Conservation (phyloP, 192 early-diverging fungal species). For the Backusella morwellensis region DNA sequence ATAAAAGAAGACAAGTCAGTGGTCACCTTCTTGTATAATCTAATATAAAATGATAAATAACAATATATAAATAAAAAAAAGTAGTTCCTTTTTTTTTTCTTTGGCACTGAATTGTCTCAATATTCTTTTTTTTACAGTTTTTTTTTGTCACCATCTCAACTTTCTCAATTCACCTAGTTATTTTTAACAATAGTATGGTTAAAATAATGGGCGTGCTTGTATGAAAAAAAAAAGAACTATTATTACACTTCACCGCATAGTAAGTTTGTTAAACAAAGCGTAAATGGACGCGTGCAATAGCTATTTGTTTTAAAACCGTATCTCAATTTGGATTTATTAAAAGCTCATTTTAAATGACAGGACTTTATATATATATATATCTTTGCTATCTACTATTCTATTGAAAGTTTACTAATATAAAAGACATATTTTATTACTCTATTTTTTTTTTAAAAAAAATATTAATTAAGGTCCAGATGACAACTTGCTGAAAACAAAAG, state of each 20-base stretch:
- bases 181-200: neutral
- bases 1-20: neutral
- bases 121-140: neutral
- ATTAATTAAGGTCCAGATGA: neutral
- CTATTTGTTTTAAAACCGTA: too few relatives aligned
- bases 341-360: too few relatives aligned
- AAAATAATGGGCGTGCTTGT: too few relatives aligned
- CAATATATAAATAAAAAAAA: neutral
- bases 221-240: too few relatives aligned
- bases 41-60: neutral
- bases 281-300: too few relatives aligned
- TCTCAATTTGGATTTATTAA: too few relatives aligned
- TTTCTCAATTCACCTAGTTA: neutral
- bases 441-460: neutral
- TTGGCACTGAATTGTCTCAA: neutral
- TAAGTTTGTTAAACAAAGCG: too few relatives aligned
- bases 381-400: too few relatives aligned
- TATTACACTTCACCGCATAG: too few relatives aligned
- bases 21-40: neutral
- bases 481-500: neutral
- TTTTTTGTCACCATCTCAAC: neutral
- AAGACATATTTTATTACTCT: neutral
- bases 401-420: neutral
- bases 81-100: neutral
- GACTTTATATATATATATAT: too few relatives aligned